Percentiles rank a stretch among this genome's conserved stretches.
phyloP scores from a whole-genome alignment of 495 filamentous ascomycete genomes.

The Penicillium fimorum region DNA sequence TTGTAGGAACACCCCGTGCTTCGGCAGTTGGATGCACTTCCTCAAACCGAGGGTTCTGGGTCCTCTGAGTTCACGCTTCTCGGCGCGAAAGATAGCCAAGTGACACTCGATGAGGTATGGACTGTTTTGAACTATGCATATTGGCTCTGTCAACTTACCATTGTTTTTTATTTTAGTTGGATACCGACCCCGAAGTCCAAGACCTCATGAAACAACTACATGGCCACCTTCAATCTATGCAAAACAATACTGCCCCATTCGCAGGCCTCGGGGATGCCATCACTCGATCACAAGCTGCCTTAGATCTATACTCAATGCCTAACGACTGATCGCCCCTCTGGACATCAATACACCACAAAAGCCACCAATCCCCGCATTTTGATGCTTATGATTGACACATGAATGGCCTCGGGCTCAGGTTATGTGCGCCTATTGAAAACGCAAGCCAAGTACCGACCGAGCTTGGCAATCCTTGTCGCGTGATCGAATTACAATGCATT shows the following conservation, averaged over 20 bases:
- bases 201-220: constrained; percentile 47
- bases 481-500: constrained; percentile 14
- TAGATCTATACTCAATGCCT: constrained; percentile 41
- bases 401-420: constrained; percentile 2
- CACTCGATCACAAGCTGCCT: constrained; percentile 46
- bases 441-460: background rate
- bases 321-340: constrained; percentile 34
- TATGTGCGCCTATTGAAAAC: background rate
- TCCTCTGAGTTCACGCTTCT: constrained; percentile 32
- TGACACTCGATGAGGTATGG: constrained; percentile 36
- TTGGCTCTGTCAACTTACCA: constrained; percentile 4
- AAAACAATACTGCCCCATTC: constrained; percentile 53
- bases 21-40: constrained; percentile 31
- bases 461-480: constrained; percentile 8
- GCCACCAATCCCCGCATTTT: background rate
- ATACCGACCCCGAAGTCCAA: constrained; percentile 38
- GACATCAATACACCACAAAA: background rate
- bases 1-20: constrained; percentile 46
- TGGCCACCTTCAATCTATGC: constrained; percentile 57
- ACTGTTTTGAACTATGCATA: constrained; percentile 3
- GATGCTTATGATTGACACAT: constrained; percentile 8
- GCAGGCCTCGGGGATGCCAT: constrained; percentile 53
- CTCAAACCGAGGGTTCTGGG: constrained; percentile 12
- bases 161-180: constrained; percentile 29
- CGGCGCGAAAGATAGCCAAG: constrained; percentile 21